Conservation (phyloP, 176 grass and related monocot genomes). For the Lolium rigidum region DNA sequence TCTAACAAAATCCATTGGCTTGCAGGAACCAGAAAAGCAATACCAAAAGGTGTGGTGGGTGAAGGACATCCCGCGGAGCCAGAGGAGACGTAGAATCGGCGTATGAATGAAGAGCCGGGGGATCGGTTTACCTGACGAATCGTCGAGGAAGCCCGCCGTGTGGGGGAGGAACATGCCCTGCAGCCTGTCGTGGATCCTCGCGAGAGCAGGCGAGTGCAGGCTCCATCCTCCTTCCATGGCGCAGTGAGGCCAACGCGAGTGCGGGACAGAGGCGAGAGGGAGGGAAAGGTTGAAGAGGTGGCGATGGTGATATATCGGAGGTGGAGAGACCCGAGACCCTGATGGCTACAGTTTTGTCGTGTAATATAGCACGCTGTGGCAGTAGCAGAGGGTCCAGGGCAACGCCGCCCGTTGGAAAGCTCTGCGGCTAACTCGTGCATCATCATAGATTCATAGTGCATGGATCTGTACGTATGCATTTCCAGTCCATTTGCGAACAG, state of each 20-base stretch:
- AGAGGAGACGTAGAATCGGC: not conserved
- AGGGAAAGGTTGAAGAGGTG: not conserved
- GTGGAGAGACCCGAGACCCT: not conserved
- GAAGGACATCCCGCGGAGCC: not conserved
- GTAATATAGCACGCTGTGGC: not conserved
- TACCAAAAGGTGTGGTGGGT: not conserved
- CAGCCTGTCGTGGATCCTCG: not conserved
- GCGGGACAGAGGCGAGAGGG: not conserved
- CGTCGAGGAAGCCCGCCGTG: not conserved
- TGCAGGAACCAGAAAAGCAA: not conserved
- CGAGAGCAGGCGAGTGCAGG: slow-evolving; percentile 5
- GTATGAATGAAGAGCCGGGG: not conserved
- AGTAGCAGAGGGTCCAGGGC: not conserved
- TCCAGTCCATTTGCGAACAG: no score
- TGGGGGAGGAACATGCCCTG: not conserved
- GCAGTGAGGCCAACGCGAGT: slow-evolving; percentile 14
- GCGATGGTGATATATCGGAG: not conserved
- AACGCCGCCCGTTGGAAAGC: no score
- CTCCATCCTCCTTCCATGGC: slow-evolving; percentile 12
- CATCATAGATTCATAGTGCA: no score
- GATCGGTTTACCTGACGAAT: not conserved
- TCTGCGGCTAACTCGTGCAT: no score
- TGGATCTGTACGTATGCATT: no score
- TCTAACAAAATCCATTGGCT: not conserved
- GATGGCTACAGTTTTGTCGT: slow-evolving; percentile 43